Evolutionary conservation across 257 asterid species (phyloP), one percentile per base, ranked within the genome.

Genomic region (Cinchona pubescens): DNA sequence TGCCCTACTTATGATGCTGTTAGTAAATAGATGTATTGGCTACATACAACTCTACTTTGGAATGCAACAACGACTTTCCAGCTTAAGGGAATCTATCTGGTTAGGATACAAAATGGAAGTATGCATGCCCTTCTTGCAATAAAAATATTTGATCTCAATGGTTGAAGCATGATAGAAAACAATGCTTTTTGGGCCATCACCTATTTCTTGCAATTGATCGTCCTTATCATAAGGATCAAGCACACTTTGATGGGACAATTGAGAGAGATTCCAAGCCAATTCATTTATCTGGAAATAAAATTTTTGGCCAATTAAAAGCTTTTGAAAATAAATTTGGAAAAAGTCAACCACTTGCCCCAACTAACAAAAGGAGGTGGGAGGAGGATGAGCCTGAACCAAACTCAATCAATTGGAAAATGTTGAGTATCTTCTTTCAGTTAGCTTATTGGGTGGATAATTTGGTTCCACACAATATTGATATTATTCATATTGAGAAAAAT

Each of bases 21-120:
- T 16, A 23, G 5, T 10, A 65, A 38, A 34, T 15, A 62, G 11
- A 62, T 27, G 67, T 62, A n/a, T 62, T 5, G 14, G 13, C 12
- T 63, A 18, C 30, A 49, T 37, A 49, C 35, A 16, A 49, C 70
- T 3, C 37, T 65, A 15, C 37, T 65, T 13, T 37, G 70, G 70
- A 65, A n/a, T n/a, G n/a, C 70, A 12, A 37, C 21, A 65, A 37
- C n/a, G 70, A 65, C n/a, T 65, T 35, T 65, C 70, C 70, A 32
- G 49, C 70, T 32, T 65, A 65, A 35, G 70, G 29, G 7, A 65
- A 65, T 65, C 37, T 65, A 19, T 65, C 29, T 21, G 70, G 70
- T 16, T 65, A n/a, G 70, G 37, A 49, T 6, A 65, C 70, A 65
- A 65, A 65, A 23, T 43, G 70, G 23, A 13, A 32, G 9, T 34